phyloP scores from a whole-genome alignment of 2,329 filamentous ascomycete genomes.

The Colletotrichum tamarilloi region DNA sequence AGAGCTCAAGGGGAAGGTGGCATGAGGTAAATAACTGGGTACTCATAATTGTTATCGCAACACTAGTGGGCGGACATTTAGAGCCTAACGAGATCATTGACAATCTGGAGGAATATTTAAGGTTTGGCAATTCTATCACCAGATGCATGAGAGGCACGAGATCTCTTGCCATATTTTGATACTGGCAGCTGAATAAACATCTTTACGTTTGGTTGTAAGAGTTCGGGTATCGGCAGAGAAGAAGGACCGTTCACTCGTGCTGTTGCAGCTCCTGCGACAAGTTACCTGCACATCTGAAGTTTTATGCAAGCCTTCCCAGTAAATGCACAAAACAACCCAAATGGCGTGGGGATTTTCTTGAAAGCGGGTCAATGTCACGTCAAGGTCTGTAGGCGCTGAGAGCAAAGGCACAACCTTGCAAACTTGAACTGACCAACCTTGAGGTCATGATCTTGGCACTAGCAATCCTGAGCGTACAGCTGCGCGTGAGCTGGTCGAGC shows the following conservation, averaged over 20 bases:
- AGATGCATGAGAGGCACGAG: background rate
- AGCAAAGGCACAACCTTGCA: background rate
- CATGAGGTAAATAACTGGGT: background rate
- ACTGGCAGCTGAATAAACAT: background rate
- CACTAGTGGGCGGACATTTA: background rate
- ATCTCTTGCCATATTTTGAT: background rate
- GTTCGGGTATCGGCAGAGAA: background rate
- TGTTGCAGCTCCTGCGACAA: slow-evolving; percentile 13
- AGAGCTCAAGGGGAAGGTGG: background rate
- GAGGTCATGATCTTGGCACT: background rate
- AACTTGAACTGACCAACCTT: background rate
- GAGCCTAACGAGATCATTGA: slow-evolving; percentile 7
- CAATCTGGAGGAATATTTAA: background rate
- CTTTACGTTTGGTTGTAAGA: background rate
- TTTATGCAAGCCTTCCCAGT: background rate
- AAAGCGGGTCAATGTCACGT: slow-evolving; percentile 10
- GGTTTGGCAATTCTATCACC: background rate
- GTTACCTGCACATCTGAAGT: background rate
- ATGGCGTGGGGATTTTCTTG: slow-evolving; percentile 13
- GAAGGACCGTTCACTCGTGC: slow-evolving; percentile 3
- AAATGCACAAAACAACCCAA: background rate
- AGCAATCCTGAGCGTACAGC: background rate
- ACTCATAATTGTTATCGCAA: background rate
- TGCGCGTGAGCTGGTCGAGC: background rate
- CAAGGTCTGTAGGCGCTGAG: slow-evolving; percentile 9